phyloP scores from a whole-genome alignment of 1,284 basidiomycete species.

The Fomes fomentarius region DNA sequence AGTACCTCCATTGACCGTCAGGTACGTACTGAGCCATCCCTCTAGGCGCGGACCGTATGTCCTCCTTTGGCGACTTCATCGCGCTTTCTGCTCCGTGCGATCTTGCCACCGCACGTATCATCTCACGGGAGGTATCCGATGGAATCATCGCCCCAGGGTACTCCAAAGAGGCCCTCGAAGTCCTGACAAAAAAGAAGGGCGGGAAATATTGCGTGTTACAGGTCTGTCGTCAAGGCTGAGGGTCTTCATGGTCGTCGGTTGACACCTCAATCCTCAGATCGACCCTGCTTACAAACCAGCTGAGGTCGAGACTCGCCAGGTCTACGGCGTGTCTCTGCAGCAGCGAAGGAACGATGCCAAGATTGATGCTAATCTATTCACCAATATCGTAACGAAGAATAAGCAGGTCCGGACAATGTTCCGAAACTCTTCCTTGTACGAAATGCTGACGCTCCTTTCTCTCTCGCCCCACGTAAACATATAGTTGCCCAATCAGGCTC shows the following conservation, averaged over 20 bases:
- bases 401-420: slow-evolving; percentile 61
- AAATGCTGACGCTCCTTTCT: background rate
- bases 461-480: background rate
- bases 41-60: slow-evolving; percentile 96
- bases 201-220: slow-evolving; percentile 98
- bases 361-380: slow-evolving; percentile 83
- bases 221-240: slow-evolving; percentile 42
- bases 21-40: background rate
- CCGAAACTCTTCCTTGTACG: background rate
- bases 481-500: slow-evolving; percentile 73
- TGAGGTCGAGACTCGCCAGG: slow-evolving; percentile 90
- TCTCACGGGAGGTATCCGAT: slow-evolving; percentile 97
- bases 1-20: background rate
- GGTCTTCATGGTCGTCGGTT: background rate
- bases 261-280: slow-evolving; percentile 58
- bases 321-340: slow-evolving; percentile 91
- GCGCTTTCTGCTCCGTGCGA: slow-evolving; percentile 94
- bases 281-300: slow-evolving; percentile 80
- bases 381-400: slow-evolving; percentile 88
- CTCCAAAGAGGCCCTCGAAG: slow-evolving; percentile 85
- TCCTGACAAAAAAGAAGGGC: slow-evolving; percentile 95
- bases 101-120: slow-evolving; percentile 92
- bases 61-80: slow-evolving; percentile 98
- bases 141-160: slow-evolving; percentile 98
- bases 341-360: slow-evolving; percentile 93